Percentiles rank a stretch among this genome's conserved stretches.
Evolutionary conservation across 768 basidiomycete genomes (phyloP).

Genomic region (Lactarius deliciosus): DNA sequence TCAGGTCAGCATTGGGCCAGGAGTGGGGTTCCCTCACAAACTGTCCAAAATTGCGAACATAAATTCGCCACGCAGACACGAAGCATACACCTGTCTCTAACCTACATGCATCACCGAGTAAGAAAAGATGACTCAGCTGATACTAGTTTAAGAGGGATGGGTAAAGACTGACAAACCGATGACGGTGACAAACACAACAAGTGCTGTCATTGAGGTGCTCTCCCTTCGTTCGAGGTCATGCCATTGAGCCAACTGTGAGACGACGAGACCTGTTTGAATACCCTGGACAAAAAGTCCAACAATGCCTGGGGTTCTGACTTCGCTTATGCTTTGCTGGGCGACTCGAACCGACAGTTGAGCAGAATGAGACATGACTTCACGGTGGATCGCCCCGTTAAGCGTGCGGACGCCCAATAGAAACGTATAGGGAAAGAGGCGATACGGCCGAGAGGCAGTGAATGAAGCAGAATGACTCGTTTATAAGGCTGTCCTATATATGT

Average conservation of each 20-base stretch:
- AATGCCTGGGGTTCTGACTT: slow-evolving; percentile 15
- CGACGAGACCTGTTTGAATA: slow-evolving; percentile 17
- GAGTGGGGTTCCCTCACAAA: neutral
- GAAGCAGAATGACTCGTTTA: neutral
- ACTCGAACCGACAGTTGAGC: neutral
- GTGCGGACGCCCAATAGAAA: neutral
- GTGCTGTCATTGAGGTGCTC: neutral
- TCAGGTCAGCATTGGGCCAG: too few species aligned
- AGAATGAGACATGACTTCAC: slow-evolving; percentile 2
- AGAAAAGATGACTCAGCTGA: neutral
- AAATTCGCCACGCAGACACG: slow-evolving; percentile 15
- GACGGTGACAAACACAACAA: slow-evolving; percentile 17
- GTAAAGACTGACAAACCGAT: slow-evolving; percentile 20
- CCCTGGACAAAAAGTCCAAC: slow-evolving; percentile 23
- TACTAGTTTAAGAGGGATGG: neutral
- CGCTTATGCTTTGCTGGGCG: slow-evolving; percentile 5
- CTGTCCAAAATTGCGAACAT: slow-evolving; percentile 14
- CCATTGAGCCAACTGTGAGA: slow-evolving; percentile 23
- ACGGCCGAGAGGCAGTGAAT: neutral
- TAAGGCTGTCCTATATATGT: neutral
- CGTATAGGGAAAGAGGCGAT: slow-evolving; percentile 1
- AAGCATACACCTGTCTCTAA: slow-evolving; percentile 16
- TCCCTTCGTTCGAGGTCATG: slow-evolving; percentile 10
- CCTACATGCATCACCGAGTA: neutral
- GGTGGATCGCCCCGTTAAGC: neutral